phyloP scores from a whole-genome alignment of 2,329 filamentous ascomycete genomes.

The Sclerotinia spermophila region DNA sequence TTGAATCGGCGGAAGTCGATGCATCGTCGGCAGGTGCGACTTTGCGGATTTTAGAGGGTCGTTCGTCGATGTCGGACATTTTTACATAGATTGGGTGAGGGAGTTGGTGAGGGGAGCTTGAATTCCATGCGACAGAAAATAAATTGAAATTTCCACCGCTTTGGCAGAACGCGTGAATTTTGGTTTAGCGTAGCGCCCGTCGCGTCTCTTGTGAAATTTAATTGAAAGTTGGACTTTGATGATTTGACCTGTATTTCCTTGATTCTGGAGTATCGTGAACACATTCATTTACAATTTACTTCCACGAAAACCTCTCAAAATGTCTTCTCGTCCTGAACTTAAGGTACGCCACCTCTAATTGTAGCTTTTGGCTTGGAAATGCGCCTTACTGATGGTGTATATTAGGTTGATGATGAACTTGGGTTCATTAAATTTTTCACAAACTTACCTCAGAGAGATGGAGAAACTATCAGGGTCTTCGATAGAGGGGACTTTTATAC shows the following conservation, averaged over 20 bases:
- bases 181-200: slow-evolving; percentile 3
- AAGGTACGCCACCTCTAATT: slow-evolving; percentile 49
- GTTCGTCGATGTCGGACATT: slow-evolving; percentile 17
- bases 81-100: not conserved
- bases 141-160: slow-evolving; percentile 15
- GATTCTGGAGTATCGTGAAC: not conserved
- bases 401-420: slow-evolving; percentile 87
- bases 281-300: not conserved
- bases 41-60: slow-evolving; percentile 19
- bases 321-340: slow-evolving; percentile 69
- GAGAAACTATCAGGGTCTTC: slow-evolving; percentile 83
- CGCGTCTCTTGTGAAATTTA: not conserved
- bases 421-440: slow-evolving; percentile 98
- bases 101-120: not conserved
- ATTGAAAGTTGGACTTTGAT: not conserved
- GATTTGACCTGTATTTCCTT: not conserved
- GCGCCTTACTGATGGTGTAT: slow-evolving; percentile 20
- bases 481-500: slow-evolving; percentile 95
- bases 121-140: not conserved
- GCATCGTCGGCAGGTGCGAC: not conserved
- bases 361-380: not conserved
- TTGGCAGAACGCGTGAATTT: slow-evolving; percentile 4
- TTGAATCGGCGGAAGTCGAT: not conserved
- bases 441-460: slow-evolving; percentile 66
- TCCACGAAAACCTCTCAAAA: slow-evolving; percentile 39